Percentiles rank a stretch among this genome's conserved stretches.
Evolutionary conservation across 768 basidiomycete genomes (phyloP).

Genomic region (Strobilomyces echinocephalus): DNA sequence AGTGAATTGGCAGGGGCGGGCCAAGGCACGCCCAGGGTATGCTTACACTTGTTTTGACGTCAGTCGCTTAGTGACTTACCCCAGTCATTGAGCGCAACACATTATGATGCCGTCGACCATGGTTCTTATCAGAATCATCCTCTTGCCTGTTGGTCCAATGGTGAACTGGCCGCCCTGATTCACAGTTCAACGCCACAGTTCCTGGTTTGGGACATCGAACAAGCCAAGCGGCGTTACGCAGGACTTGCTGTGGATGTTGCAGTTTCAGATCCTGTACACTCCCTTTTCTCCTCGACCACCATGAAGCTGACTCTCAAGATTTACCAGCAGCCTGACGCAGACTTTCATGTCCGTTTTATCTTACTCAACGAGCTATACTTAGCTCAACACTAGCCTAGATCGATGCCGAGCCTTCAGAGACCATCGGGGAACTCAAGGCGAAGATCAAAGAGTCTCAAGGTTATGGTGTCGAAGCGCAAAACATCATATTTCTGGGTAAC

Average conservation of each 20-base stretch:
- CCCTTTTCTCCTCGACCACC: background rate
- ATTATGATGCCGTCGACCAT: too few relatives aligned
- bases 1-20: too few relatives aligned
- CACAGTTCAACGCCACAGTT: too few relatives aligned
- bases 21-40: too few relatives aligned
- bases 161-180: too few relatives aligned
- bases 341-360: background rate
- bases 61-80: too few relatives aligned
- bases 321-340: conserved; percentile 1
- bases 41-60: background rate
- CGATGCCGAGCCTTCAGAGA: conserved; percentile 5
- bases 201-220: background rate
- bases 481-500: background rate
- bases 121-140: too few relatives aligned
- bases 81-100: too few relatives aligned
- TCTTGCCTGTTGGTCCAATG: background rate
- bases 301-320: conserved; percentile 6
- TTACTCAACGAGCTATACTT: background rate
- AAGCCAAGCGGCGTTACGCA: background rate
- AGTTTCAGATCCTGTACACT: background rate
- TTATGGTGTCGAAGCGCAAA: background rate
- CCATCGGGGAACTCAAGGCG: conserved; percentile 3
- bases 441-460: background rate
- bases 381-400: background rate
- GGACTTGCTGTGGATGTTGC: background rate